Evolutionary conservation across 2,329 filamentous ascomycete species (phyloP).

Genomic region (Sclerotinia nivalis): DNA sequence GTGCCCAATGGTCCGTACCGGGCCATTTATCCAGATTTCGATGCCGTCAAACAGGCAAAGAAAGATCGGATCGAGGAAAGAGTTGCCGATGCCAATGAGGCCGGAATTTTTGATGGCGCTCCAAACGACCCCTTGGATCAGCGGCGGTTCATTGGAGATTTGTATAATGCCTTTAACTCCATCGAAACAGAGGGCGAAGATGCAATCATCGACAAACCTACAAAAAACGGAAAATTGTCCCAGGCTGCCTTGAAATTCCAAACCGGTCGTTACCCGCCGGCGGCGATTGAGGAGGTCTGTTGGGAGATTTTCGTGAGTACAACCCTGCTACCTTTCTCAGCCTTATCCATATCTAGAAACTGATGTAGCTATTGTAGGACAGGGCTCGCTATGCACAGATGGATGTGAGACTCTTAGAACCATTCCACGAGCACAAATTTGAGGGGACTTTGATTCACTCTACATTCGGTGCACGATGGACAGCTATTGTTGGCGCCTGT

Average conservation of each 20-base stretch:
- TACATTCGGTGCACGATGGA: constrained; percentile 27
- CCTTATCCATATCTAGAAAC: background rate
- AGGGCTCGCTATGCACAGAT: constrained; percentile 20
- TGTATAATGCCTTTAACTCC: constrained; percentile 30
- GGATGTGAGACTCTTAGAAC: constrained; percentile 25
- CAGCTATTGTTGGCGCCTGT: constrained; percentile 24
- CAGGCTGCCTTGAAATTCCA: constrained; percentile 30
- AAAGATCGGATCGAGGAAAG: background rate
- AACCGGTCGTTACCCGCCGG: constrained; percentile 21
- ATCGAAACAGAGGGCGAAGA: background rate
- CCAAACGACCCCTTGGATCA: constrained; percentile 2
- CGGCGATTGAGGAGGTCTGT: constrained; percentile 27
- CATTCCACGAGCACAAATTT: constrained; percentile 25
- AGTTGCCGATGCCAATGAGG: background rate
- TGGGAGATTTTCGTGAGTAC: constrained; percentile 34
- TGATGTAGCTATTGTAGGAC: constrained; percentile 16
- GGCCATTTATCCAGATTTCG: background rate
- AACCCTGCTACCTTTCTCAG: background rate
- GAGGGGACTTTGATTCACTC: constrained; percentile 15
- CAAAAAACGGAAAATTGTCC: constrained; percentile 27
- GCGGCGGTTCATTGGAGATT: constrained; percentile 14
- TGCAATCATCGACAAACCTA: constrained; percentile 31
- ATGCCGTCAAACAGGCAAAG: background rate
- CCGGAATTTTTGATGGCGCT: background rate
- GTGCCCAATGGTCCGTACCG: constrained; percentile 3